Percentiles rank a stretch among this genome's conserved stretches.
These are phyloP conservation scores for Penicillium paradoxum DNA, from an alignment of 495 filamentous ascomycete species.

Conservation along the genomic window DNA sequence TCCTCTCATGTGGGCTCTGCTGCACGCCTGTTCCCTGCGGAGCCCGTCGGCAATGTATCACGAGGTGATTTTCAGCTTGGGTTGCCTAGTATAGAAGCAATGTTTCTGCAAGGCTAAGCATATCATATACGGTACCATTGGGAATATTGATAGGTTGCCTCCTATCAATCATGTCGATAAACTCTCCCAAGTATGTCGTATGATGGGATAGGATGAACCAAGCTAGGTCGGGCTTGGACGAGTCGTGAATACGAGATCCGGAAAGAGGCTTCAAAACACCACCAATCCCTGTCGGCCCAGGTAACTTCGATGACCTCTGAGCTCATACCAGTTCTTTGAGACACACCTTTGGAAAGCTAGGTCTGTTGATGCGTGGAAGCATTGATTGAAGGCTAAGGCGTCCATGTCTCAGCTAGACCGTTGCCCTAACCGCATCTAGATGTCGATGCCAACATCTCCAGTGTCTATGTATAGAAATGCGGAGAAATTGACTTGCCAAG, in stretches of 20 bases:
- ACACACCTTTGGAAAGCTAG: background rate
- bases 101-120: background rate
- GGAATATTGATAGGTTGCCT: background rate
- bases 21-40: background rate
- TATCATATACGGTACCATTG: background rate
- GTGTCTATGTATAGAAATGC: constrained; percentile 8
- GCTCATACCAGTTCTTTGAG: constrained; percentile 3
- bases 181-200: background rate
- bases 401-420: constrained; percentile 13
- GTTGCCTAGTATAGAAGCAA: background rate
- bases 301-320: constrained; percentile 6
- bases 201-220: constrained; percentile 13
- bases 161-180: background rate
- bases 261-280: constrained; percentile 15
- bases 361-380: background rate
- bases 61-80: background rate
- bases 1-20: background rate
- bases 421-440: constrained; percentile 4
- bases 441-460: background rate
- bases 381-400: background rate
- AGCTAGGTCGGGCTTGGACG: constrained; percentile 8
- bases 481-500: constrained; percentile 4
- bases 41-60: background rate
- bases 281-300: constrained; percentile 8
- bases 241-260: constrained; percentile 33